A percentile compares a stretch with the other conserved stretches of the same genome.
phyloP scores from a whole-genome alignment of 2,329 filamentous ascomycete genomes.

The Pleoardoris graminearum region DNA sequence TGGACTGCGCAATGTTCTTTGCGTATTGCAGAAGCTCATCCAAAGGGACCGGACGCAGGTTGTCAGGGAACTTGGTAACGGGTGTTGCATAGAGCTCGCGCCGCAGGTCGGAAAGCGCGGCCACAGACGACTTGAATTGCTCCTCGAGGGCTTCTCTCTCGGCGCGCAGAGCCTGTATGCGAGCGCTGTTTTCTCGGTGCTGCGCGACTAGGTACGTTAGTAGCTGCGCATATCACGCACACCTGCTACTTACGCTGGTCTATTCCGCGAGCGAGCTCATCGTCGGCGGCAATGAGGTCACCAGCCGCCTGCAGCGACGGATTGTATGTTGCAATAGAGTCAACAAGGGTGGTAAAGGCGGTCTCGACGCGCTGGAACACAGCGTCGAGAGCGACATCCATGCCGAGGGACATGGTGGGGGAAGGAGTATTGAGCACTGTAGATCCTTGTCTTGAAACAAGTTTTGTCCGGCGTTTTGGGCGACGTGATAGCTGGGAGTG shows the following conservation, averaged over 20 bases:
- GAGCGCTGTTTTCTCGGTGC: slow-evolving; percentile 75
- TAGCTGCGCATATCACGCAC: background rate
- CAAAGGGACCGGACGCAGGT: slow-evolving; percentile 61
- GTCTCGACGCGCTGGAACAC: slow-evolving; percentile 53
- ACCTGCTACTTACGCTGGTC: slow-evolving; percentile 59
- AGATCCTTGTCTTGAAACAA: no score
- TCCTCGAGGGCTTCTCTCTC: slow-evolving; percentile 67
- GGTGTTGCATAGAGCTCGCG: slow-evolving; percentile 66
- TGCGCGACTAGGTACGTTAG: slow-evolving; percentile 60
- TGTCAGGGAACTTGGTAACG: slow-evolving; percentile 45
- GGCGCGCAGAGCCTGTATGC: slow-evolving; percentile 69
- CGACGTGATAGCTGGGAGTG: no score
- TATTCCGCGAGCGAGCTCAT: slow-evolving; percentile 67
- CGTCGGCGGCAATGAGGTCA: slow-evolving; percentile 72
- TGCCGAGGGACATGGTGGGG: slow-evolving; percentile 22
- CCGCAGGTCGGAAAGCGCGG: slow-evolving; percentile 71
- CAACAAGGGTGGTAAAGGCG: slow-evolving; percentile 67
- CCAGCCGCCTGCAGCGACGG: slow-evolving; percentile 68
- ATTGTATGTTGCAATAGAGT: slow-evolving; percentile 81
- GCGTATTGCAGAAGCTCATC: slow-evolving; percentile 77
- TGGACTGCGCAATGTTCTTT: slow-evolving; percentile 77
- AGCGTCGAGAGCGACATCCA: slow-evolving; percentile 49
- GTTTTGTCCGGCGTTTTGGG: no score
- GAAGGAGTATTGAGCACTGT: background rate
- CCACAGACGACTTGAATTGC: slow-evolving; percentile 72